phyloP scores from a whole-genome alignment of 345 rosid genomes.

The Acer yangbiense region DNA sequence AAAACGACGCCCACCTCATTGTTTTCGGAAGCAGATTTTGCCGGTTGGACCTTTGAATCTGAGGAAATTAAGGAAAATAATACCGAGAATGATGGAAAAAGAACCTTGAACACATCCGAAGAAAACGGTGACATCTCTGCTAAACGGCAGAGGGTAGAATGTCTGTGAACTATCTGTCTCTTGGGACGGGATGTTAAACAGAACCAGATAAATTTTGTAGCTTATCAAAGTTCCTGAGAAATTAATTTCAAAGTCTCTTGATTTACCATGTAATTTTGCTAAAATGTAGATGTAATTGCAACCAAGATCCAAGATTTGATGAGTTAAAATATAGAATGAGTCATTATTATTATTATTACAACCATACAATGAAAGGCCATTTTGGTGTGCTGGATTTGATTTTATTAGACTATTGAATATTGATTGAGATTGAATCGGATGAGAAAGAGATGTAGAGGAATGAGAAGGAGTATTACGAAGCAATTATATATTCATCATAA shows the following conservation, averaged over 20 bases:
- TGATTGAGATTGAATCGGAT: no score
- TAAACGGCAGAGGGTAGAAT: slow-evolving; percentile 45
- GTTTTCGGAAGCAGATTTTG: slow-evolving; percentile 74
- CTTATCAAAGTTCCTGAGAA: background rate
- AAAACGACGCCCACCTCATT: slow-evolving; percentile 57
- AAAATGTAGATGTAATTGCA: no score
- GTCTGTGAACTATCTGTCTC: slow-evolving; percentile 14
- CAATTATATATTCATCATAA: no score
- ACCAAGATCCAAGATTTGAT: no score
- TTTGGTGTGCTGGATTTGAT: background rate
- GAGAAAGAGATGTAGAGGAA: no score
- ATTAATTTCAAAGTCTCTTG: background rate
- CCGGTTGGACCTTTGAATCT: slow-evolving; percentile 74
- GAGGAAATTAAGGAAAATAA: slow-evolving; percentile 14
- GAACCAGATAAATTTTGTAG: slow-evolving; percentile 13
- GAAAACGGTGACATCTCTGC: slow-evolving; percentile 16
- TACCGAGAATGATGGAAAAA: background rate
- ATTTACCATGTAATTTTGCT: background rate
- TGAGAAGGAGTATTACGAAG: no score
- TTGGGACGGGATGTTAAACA: background rate
- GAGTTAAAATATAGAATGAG: background rate
- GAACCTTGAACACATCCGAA: background rate
- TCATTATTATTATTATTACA: no score
- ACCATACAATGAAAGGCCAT: background rate
- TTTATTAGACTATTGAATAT: background rate